Evolutionary conservation across 257 asterid genomes (phyloP).

Genomic region (Misopates orontium): DNA sequence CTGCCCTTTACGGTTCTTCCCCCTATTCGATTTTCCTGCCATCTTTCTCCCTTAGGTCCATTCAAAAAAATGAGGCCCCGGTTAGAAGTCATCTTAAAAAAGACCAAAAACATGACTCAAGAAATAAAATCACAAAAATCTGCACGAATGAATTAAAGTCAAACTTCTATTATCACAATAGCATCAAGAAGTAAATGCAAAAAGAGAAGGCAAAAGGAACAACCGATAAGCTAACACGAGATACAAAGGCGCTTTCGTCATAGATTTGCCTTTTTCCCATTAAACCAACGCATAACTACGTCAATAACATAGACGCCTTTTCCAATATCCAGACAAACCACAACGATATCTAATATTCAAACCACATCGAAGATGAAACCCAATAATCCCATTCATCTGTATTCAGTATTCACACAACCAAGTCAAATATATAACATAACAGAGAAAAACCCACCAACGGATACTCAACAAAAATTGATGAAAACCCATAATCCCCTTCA

Average conservation of each 20-base stretch:
- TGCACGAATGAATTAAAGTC: not conserved
- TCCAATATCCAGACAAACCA: not conserved
- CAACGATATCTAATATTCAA: not conserved
- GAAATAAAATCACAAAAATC: not conserved
- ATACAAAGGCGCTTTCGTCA: too few species aligned
- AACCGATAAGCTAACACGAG: not conserved
- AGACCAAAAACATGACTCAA: not conserved
- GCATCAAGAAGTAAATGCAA: conserved; percentile 5
- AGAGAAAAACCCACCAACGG: not conserved
- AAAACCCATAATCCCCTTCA: conserved; percentile 14
- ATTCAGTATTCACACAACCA: conserved; percentile 8
- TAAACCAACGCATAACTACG: too few species aligned
- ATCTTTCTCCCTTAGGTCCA: conserved; percentile 42
- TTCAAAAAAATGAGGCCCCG: not conserved
- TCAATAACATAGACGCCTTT: conserved; percentile 3
- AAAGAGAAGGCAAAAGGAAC: not conserved
- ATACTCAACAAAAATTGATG: not conserved
- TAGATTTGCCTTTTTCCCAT: too few species aligned
- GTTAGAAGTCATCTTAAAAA: not conserved
- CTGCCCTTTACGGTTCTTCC: conserved; percentile 66
- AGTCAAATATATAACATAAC: not conserved
- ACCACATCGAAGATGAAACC: not conserved
- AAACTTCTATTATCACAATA: too few species aligned
- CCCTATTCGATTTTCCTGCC: conserved; percentile 88
- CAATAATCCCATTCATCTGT: conserved; percentile 6